Base-by-base conservation (phyloP, 345 rosid species). In the Zanthoxylum bungeanum region DNA sequence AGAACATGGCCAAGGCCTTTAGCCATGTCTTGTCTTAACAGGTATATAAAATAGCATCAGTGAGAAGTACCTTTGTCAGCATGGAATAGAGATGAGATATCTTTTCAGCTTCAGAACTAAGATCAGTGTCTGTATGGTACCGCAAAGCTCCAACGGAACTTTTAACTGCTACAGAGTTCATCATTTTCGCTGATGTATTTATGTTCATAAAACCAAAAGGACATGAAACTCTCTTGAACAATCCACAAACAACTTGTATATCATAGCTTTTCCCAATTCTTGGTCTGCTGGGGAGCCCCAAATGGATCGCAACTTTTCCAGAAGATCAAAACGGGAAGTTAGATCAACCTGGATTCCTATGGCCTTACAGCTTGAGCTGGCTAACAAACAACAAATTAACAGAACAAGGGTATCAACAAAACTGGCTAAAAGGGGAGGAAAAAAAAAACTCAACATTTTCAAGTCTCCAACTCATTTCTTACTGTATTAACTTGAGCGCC, bases 321-420 rank as follows among this genome's bases (percentile, higher is more conserved):
- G 84, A 76, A 86, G 84, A 68, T 74, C 77, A 67, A 49, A 46
- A 65, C 66, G 71, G 66, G 70, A 73, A 46, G 66, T 56, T 42
- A 70, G 68, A 72, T 84, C 90, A 4, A 90, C 82, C 71, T 92
- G 98, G 76, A 94, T 84, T 82, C 97, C 97, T 56, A 79, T 73
- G 51, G 82, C 79, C 82, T 76, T 82, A 65, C 76, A 82, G 22
- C 89, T 83, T 77, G 84, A 77, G 81, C 73, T 75, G 75, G 69
- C 87, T 80, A 77, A 60, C 63, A 55, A 63, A 68, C 42, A 53
- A 73, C 50, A 76, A 37, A 47, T 12, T 52, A 21, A 69, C 37
- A 67, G 36, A 30, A 64, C 4, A 40, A 19, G 47, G 1, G 69
- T 9, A 64, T 69, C 30, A 74, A 52, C 30, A 64, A 73, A 56